Evolutionary conservation across 2,329 filamentous ascomycete genomes (phyloP), one percentile per base, ranked within the genome.

Genomic region (Apiospora pterosperma): DNA sequence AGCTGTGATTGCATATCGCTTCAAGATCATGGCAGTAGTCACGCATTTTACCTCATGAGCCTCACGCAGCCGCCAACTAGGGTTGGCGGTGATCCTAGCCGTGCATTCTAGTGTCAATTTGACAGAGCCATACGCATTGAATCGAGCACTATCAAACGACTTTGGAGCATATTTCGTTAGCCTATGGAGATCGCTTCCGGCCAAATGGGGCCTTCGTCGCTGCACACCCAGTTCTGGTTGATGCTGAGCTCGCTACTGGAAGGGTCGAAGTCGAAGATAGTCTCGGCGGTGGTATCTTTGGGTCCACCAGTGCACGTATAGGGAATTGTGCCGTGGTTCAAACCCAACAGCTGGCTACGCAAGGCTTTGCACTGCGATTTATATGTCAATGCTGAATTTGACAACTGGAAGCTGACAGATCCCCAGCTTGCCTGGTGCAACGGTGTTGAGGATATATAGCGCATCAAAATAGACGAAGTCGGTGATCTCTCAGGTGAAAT

Each of bases 151-250:
- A 25, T 28, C 11, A 11, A 19, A 25, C 25, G 59, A 55, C 21
- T 59, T 72, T 65, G 68, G 67, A n/a, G 38, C 36, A 19, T 23
- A 19, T 38, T 41, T 41, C 19, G 11, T 41, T 41, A 41, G 28
- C 36, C 28, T 21, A 14, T 23, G 42, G 21, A 14, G 14, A 25
- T 34, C 39, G 73, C 76, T 71, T 67, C 79, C 76, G 78, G 78
- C 59, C 74, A 78, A 64, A 73, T 41, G 0, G 76, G 73, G 65
- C 82, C 79, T 14, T 66, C 34, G 34, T 80, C 78, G 52, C 69
- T 67, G 73, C 84, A 86, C 8, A 67, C 69, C 83, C 83, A 86
- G 4, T 76, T 80, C 76, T 85, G 82, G 73, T 82, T 81, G 66
- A 85, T 66, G 36, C 71, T 68, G 59, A 86, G 71, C 62, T 73